These are phyloP conservation scores for Penicillium aurantiogriseum DNA, from an alignment of 2,329 filamentous ascomycete species.

Conservation along the genomic window DNA sequence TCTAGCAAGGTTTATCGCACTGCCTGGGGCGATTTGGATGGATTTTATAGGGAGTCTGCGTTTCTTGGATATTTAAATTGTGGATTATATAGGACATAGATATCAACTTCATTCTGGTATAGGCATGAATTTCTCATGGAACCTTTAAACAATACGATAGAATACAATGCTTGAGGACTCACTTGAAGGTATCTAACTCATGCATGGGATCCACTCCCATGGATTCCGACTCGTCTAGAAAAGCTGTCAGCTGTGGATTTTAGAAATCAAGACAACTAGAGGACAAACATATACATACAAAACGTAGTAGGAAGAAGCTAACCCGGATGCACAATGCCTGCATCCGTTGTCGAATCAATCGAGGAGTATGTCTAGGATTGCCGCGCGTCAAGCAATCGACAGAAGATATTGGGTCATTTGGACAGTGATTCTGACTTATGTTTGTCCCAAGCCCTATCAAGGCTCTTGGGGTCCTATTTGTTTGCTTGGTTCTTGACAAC, in stretches of 20 bases:
- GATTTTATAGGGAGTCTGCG: too few relatives aligned
- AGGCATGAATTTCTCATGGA: not conserved
- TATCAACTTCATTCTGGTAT: not conserved
- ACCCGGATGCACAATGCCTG: not conserved
- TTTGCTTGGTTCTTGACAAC: not conserved
- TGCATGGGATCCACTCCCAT: not conserved
- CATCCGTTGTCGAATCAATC: not conserved
- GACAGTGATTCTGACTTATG: not conserved
- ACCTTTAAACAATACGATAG: not conserved
- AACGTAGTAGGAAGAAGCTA: not conserved
- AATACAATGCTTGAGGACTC: too few relatives aligned
- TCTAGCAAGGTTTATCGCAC: not conserved
- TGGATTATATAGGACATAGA: not conserved
- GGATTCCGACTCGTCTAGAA: not conserved
- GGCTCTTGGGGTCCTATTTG: not conserved
- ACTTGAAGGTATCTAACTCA: not conserved
- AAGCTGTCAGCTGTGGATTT: not conserved
- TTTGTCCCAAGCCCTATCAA: not conserved
- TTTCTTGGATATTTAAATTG: not conserved
- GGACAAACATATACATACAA: not conserved
- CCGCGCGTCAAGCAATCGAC: constrained; percentile 4
- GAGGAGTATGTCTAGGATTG: not conserved
- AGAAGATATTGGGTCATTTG: not conserved
- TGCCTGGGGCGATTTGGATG: not conserved
- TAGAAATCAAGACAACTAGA: not conserved